Conservation (phyloP, 305 asterid species). For the Plantago lanceolata region DNA sequence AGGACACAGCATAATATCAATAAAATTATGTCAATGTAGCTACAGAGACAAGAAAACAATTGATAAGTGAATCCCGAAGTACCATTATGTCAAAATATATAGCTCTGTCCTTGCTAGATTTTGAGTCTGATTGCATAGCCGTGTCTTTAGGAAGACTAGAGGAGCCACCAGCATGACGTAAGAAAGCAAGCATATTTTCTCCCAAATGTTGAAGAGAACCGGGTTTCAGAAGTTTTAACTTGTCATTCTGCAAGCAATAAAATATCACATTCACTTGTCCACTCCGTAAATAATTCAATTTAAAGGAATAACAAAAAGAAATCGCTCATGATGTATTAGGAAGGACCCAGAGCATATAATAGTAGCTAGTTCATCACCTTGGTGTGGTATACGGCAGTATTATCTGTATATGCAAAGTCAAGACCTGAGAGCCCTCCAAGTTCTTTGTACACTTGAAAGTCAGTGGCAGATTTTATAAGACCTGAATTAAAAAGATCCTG, state of each 20-base stretch:
- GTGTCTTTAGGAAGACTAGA: slow-evolving; percentile 58
- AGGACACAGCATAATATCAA: background rate
- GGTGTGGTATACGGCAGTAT: slow-evolving; percentile 91
- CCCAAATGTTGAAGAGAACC: slow-evolving; percentile 99
- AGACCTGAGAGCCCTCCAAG: slow-evolving; percentile 93
- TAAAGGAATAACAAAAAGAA: slow-evolving; percentile 10
- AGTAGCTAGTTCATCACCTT: slow-evolving; percentile 45
- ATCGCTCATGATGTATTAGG: background rate
- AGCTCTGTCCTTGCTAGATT: slow-evolving; percentile 50
- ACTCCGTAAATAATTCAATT: too few species aligned
- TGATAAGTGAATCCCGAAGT: slow-evolving; percentile 23
- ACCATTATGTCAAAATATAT: slow-evolving; percentile 91
- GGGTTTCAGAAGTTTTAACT: slow-evolving; percentile 68
- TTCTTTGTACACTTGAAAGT: slow-evolving; percentile 92
- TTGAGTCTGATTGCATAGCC: slow-evolving; percentile 34
- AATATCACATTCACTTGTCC: background rate
- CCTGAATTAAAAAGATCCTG: slow-evolving; percentile 94
- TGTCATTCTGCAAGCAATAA: slow-evolving; percentile 70
- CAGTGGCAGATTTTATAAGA: slow-evolving; percentile 83
- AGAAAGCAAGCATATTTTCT: slow-evolving; percentile 91
- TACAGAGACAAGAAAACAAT: background rate
- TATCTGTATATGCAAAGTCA: slow-evolving; percentile 81
- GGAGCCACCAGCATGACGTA: slow-evolving; percentile 76
- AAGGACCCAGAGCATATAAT: slow-evolving; percentile 4
- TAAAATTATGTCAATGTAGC: slow-evolving; percentile 7